These are phyloP conservation scores for Aspergillus quadricinctus DNA, from an alignment of 2,329 filamentous ascomycete species.

Conservation along the genomic window DNA sequence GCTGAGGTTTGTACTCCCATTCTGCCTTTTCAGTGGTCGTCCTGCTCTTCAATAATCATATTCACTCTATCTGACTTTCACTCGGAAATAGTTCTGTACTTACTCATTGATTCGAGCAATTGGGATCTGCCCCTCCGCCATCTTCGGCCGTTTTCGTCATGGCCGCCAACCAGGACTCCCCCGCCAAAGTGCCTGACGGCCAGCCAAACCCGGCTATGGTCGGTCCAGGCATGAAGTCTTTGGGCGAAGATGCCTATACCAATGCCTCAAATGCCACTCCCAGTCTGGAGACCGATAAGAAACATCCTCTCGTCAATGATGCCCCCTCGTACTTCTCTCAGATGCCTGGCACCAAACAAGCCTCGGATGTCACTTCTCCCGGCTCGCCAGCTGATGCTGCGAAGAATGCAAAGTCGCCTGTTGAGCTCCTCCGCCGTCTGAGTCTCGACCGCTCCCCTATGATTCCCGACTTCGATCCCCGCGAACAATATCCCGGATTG, in stretches of 20 bases:
- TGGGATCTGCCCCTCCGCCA: too few relatives aligned
- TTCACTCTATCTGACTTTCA: not conserved
- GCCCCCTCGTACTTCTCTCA: constrained; percentile 27
- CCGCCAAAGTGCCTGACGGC: constrained; percentile 20
- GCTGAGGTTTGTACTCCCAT: not conserved
- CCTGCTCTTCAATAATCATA: too few relatives aligned
- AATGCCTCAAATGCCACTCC: constrained; percentile 28
- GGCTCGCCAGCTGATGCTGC: constrained; percentile 40
- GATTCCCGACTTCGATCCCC: constrained; percentile 50
- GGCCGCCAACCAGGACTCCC: constrained; percentile 21
- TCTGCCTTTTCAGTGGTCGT: not conserved
- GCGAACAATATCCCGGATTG: constrained; percentile 52
- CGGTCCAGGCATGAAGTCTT: constrained; percentile 22
- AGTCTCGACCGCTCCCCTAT: constrained; percentile 42
- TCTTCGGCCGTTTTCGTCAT: constrained; percentile 14
- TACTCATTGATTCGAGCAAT: too few relatives aligned
- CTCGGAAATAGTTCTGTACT: not conserved
- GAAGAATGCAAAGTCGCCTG: constrained; percentile 43
- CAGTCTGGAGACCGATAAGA: constrained; percentile 18
- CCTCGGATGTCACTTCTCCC: constrained; percentile 15
- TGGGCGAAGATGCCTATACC: constrained; percentile 24
- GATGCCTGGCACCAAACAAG: constrained; percentile 18
- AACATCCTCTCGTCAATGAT: constrained; percentile 15
- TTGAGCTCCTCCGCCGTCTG: constrained; percentile 51
- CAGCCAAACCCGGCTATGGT: constrained; percentile 29